A percentile compares a stretch with the other conserved stretches of the same genome.
phyloP scores from a whole-genome alignment of 805 yeast species.

The Kuraishia piskuri region DNA sequence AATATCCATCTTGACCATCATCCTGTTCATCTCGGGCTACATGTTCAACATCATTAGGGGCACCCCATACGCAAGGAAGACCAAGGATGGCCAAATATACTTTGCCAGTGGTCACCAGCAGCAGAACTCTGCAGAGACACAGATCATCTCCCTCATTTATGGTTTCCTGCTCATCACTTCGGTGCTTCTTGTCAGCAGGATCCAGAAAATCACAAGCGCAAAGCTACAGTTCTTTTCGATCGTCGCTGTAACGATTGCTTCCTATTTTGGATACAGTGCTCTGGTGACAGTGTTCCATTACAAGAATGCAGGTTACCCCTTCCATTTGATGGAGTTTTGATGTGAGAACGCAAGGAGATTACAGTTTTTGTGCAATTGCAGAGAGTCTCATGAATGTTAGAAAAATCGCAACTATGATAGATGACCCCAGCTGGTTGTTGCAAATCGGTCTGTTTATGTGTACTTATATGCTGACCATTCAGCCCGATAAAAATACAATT shows the following conservation, averaged over 20 bases:
- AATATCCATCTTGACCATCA: constrained; percentile 47
- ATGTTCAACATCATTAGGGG: constrained; percentile 88
- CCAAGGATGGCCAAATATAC: constrained; percentile 29
- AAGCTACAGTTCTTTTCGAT: constrained; percentile 43
- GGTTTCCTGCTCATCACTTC: constrained; percentile 56
- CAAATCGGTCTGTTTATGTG: background rate
- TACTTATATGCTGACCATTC: background rate
- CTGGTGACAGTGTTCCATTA: constrained; percentile 56
- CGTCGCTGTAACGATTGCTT: constrained; percentile 28
- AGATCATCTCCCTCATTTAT: constrained; percentile 67
- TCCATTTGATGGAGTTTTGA: constrained; percentile 35
- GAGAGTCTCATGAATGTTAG: background rate
- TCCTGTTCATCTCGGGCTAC: constrained; percentile 78
- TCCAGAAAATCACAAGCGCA: constrained; percentile 38
- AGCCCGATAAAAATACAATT: background rate
- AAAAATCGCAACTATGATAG: no score
- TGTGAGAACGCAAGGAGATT: background rate
- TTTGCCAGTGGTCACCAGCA: constrained; percentile 53
- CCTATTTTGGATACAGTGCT: constrained; percentile 54
- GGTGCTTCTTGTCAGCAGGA: constrained; percentile 48
- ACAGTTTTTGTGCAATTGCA: background rate
- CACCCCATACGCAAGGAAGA: constrained; percentile 49
- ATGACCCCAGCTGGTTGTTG: background rate
- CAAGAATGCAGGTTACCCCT: constrained; percentile 77
- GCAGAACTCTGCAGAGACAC: constrained; percentile 87